Conservation (phyloP, 2,329 filamentous ascomycete species). For the Leptographium galeiforme region DNA sequence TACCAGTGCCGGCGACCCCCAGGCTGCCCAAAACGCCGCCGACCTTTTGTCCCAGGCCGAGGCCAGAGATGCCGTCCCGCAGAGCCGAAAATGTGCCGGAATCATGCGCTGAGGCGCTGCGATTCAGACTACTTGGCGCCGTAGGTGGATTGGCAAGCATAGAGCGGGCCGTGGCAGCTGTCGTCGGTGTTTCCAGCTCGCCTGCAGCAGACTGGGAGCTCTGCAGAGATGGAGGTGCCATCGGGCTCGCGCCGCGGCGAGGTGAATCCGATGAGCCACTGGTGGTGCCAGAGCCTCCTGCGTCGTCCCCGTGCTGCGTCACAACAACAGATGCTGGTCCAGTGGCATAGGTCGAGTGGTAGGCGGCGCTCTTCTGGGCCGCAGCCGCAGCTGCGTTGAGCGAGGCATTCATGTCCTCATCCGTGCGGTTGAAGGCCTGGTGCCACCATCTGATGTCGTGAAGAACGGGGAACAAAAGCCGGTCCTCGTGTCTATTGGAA, state of each 20-base stretch:
- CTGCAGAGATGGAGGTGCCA: slow-evolving; percentile 23
- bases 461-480: slow-evolving; percentile 67
- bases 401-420: slow-evolving; percentile 82
- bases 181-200: slow-evolving; percentile 5
- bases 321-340: slow-evolving; percentile 4
- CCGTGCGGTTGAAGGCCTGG: slow-evolving; percentile 70
- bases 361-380: slow-evolving; percentile 23
- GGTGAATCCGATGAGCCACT: slow-evolving; percentile 15
- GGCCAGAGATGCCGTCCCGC: slow-evolving; percentile 12
- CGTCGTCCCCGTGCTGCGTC: slow-evolving; percentile 31
- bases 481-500: slow-evolving; percentile 62
- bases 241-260: slow-evolving; percentile 19
- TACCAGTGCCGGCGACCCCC: slow-evolving; percentile 2
- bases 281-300: neutral
- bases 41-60: slow-evolving; percentile 12
- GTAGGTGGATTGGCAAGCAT: slow-evolving; percentile 8
- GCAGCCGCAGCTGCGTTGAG: slow-evolving; percentile 40
- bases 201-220: slow-evolving; percentile 8
- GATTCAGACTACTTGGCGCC: slow-evolving; percentile 2
- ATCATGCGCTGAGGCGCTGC: slow-evolving; percentile 9
- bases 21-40: slow-evolving; percentile 13
- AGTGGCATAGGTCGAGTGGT: slow-evolving; percentile 11
- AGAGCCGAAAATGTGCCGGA: slow-evolving; percentile 10
- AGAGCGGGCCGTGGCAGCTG: slow-evolving; percentile 6
- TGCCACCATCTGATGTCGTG: slow-evolving; percentile 88